phyloP scores from a whole-genome alignment of 345 rosid species.

The thale cress (Arabidopsis thaliana) region DNA sequence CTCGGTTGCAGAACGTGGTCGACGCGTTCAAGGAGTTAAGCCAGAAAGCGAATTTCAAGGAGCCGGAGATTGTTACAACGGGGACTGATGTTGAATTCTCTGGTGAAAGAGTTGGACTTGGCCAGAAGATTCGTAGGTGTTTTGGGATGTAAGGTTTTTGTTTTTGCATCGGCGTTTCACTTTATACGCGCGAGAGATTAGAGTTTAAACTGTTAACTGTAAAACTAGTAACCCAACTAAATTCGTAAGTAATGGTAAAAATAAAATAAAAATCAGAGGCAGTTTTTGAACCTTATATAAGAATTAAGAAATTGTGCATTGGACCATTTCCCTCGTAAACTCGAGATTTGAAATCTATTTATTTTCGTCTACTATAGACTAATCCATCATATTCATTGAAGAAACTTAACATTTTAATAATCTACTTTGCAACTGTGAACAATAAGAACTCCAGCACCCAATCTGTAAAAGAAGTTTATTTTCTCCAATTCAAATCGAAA shows the following conservation, averaged over 20 bases:
- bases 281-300: not conserved
- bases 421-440: too few relatives aligned
- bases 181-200: conserved; percentile 25
- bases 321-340: not conserved
- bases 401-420: too few relatives aligned
- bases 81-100: conserved; percentile 28
- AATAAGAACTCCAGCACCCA: not conserved
- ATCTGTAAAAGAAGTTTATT: not conserved
- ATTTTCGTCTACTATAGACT: not conserved
- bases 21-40: conserved; percentile 73
- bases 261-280: not conserved
- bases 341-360: not conserved
- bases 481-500: not conserved
- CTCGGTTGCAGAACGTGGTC: conserved; percentile 77
- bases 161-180: conserved; percentile 17
- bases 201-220: conserved; percentile 25
- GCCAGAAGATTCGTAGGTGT: conserved; percentile 50
- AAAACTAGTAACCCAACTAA: conserved; percentile 15
- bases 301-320: not conserved
- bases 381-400: not conserved
- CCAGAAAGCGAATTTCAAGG: conserved; percentile 69
- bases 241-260: conserved; percentile 14
- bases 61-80: conserved; percentile 49
- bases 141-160: conserved; percentile 23
- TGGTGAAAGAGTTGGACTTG: conserved; percentile 48